phyloP scores from a whole-genome alignment of 768 basidiomycete genomes.

The Pulveroboletus sp. region DNA sequence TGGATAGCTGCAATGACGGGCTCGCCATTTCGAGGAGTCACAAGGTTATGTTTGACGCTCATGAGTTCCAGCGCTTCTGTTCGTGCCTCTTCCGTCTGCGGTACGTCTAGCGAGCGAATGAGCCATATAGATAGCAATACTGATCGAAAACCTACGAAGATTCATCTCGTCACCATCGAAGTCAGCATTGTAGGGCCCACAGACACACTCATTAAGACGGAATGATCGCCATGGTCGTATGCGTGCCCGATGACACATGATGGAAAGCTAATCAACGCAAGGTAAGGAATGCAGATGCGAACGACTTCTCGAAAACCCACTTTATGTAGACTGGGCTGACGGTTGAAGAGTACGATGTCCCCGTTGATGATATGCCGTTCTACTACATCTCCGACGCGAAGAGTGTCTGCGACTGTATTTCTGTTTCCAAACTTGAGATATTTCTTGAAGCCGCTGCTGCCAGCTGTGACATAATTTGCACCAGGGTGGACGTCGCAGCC shows the following conservation, averaged over 20 bases:
- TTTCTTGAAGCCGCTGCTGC: conserved; percentile 77
- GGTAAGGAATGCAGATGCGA: neutral
- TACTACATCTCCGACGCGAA: conserved; percentile 86
- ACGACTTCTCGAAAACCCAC: conserved; percentile 33
- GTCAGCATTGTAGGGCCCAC: conserved; percentile 98
- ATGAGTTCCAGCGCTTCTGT: conserved; percentile 97
- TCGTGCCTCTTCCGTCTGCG: conserved; percentile 96
- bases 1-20: conserved; percentile 99
- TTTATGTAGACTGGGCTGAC: conserved; percentile 97
- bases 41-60: conserved; percentile 95
- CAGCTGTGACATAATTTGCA: conserved; percentile 88
- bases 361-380: conserved; percentile 94
- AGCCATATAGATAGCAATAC: neutral
- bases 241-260: conserved; percentile 98
- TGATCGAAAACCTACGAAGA: conserved; percentile 59
- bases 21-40: conserved; percentile 97
- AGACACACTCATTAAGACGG: conserved; percentile 97
- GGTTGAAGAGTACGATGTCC: conserved; percentile 96
- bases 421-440: conserved; percentile 86
- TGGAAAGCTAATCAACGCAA: conserved; percentile 67
- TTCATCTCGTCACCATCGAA: conserved; percentile 99
- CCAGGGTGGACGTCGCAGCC: conserved; percentile 91
- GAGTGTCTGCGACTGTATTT: conserved; percentile 70
- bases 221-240: conserved; percentile 97
- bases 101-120: conserved; percentile 63